Base-by-base conservation (phyloP, 331 rosid genomes). In the Quercus lobata region DNA sequence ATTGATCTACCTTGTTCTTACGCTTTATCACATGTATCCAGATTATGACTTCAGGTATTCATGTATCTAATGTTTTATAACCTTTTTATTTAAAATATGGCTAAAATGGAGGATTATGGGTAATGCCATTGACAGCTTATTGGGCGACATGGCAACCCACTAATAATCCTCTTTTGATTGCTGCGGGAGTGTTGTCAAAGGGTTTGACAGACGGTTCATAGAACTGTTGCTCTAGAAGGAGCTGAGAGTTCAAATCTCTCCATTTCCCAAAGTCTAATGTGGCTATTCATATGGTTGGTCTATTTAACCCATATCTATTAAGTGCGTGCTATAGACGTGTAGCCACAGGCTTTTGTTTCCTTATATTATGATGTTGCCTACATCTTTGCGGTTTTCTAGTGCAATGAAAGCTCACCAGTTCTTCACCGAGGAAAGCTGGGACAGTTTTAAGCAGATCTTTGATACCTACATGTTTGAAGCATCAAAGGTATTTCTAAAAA, bases 201-300 rank as follows among this genome's bases (percentile, higher is more conserved):
- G 99, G 99, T 83, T 89, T 93, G 98, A 96, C 99, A 93, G 98
- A 83, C 99, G 89, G 98, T 91, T 88, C 27, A 75, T 41, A 58
- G 83, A 81, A 89, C 92, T 96, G 98, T 93, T 87, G 98, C 99
- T 96, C 97, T 89, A 78, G 88, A 54, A 61, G 82, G 88, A 93
- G 99, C 96, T 93, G 99, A 93, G 99, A 96, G 99, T 96, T 96
- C 99, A 88, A 96, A 83, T 96, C 98, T 96, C 99, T 96, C 98
- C 99, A 96, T 96, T 93, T 93, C 98, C 98, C 98, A 83, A 83
- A 84, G 79, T 70, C 72, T 69, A 70, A n/a, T 57, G 29, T 82
- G 82, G 79, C 60, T 81, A 46, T 83, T 78, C 79, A 53, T 73
- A 83, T 70, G 19, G 71, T 69, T 74, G 58, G 80, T 66, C 80